Conservation (phyloP, 352 stramenopile species). For the Aphanomyces cochlioides region DNA sequence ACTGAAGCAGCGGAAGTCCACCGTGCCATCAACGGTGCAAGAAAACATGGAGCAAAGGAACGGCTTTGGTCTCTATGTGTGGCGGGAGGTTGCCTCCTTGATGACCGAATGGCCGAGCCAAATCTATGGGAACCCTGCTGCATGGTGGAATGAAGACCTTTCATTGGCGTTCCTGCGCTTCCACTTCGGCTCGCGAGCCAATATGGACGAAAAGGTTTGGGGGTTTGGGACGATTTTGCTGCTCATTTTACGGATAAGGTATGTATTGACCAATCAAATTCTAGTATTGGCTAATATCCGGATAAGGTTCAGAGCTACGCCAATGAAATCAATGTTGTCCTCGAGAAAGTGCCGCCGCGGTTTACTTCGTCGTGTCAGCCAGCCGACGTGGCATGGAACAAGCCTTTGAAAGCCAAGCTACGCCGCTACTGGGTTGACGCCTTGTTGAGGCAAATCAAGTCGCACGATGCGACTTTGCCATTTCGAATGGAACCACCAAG, state of each 20-base stretch:
- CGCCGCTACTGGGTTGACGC: not conserved
- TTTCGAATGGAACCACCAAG: too few relatives aligned
- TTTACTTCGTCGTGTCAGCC: conserved; percentile 34
- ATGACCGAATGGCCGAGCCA: conserved; percentile 1
- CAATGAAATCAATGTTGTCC: conserved; percentile 29
- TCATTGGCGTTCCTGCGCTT: conserved; percentile 35
- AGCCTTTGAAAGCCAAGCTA: conserved; percentile 31
- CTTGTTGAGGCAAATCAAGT: too few relatives aligned
- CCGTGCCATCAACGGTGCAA: not conserved
- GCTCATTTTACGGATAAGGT: conserved; percentile 27
- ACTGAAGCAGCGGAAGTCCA: conserved; percentile 29
- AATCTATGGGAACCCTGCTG: conserved; percentile 33
- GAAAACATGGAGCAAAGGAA: conserved; percentile 28
- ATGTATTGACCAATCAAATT: too few relatives aligned
- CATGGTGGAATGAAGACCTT: conserved; percentile 36
- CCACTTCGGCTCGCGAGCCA: conserved; percentile 33
- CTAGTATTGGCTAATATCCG: conserved; percentile 27
- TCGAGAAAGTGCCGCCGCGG: conserved; percentile 32
- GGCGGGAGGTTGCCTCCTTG: conserved; percentile 29
- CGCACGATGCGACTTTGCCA: too few relatives aligned
- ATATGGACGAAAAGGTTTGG: conserved; percentile 30
- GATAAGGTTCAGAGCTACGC: conserved; percentile 31
- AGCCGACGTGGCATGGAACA: conserved; percentile 34
- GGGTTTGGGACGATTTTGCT: conserved; percentile 37
- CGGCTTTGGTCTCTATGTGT: conserved; percentile 35